Evolutionary conservation across 305 asterid species (phyloP).

Genomic region (Ilex paraguariensis): DNA sequence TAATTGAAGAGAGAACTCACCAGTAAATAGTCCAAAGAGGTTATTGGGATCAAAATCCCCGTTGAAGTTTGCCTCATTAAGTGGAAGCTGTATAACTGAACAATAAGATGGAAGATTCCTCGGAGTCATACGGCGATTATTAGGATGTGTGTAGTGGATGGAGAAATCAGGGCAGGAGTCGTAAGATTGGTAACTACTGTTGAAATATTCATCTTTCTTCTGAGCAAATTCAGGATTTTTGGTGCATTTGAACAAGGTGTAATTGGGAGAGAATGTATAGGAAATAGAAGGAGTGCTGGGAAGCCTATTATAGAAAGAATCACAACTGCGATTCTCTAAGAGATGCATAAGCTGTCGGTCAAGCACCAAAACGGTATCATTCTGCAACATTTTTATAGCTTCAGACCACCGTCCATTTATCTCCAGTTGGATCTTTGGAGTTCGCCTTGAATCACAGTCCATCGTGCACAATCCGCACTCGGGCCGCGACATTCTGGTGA

Average conservation of each 20-base stretch:
- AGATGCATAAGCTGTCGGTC: background rate
- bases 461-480: slow-evolving; percentile 8
- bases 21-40: background rate
- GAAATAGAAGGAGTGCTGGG: slow-evolving; percentile 5
- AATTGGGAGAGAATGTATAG: slow-evolving; percentile 1
- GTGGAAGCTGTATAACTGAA: background rate
- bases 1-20: background rate
- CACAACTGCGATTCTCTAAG: background rate
- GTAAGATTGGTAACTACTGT: background rate
- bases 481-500: slow-evolving; percentile 1
- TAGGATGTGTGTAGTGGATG: background rate
- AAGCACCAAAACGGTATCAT: background rate
- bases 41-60: no score
- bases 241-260: slow-evolving; percentile 9
- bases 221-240: no score
- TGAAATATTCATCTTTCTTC: background rate
- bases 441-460: slow-evolving; percentile 3
- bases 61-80: no score
- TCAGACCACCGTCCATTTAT: background rate
- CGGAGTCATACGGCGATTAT: no score
- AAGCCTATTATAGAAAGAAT: slow-evolving; percentile 1
- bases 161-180: accelerated
- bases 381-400: background rate
- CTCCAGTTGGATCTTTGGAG: slow-evolving; percentile 3
- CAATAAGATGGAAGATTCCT: background rate